phyloP scores from a whole-genome alignment of 73 alveolate genomes.

The Uronychia binucleata region DNA sequence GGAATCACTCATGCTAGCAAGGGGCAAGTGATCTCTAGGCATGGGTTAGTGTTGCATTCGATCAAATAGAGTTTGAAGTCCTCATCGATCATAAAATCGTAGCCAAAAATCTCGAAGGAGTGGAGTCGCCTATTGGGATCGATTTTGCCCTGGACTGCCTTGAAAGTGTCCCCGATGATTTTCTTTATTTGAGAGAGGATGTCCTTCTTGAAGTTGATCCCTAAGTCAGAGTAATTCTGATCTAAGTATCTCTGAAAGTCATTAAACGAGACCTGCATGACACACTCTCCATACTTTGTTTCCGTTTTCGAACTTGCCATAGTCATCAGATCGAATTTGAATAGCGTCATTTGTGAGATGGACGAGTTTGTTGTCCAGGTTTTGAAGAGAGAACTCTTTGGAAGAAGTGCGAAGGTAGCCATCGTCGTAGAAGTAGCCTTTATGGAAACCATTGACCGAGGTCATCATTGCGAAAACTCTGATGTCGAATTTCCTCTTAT shows the following conservation, averaged over 20 bases:
- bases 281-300: conserved; percentile 59
- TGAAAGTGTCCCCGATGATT: conserved; percentile 59
- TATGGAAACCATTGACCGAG: conserved; percentile 51
- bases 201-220: conserved; percentile 25
- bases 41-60: conserved; percentile 96
- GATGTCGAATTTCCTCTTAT: conserved; percentile 89
- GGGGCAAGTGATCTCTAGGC: conserved; percentile 93
- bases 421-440: conserved; percentile 82
- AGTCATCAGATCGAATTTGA: conserved; percentile 79
- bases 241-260: conserved; percentile 56
- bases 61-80: conserved; percentile 88
- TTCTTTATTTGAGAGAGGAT: conserved; percentile 47
- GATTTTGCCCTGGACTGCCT: conserved; percentile 48
- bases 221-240: conserved; percentile 10
- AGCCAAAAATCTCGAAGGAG: conserved; percentile 90
- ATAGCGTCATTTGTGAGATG: conserved; percentile 95
- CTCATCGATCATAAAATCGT: conserved; percentile 93
- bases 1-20: conserved; percentile 89
- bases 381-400: conserved; percentile 65
- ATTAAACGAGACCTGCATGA: conserved; percentile 2
- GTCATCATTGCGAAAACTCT: conserved; percentile 72
- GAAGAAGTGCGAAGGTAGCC: conserved; percentile 92
- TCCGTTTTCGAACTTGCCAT: conserved; percentile 92
- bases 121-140: conserved; percentile 59
- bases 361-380: conserved; percentile 69